These are phyloP conservation scores for Hortiboletus flavorubellus DNA, from an alignment of 768 basidiomycete genomes.

Conservation along the genomic window DNA sequence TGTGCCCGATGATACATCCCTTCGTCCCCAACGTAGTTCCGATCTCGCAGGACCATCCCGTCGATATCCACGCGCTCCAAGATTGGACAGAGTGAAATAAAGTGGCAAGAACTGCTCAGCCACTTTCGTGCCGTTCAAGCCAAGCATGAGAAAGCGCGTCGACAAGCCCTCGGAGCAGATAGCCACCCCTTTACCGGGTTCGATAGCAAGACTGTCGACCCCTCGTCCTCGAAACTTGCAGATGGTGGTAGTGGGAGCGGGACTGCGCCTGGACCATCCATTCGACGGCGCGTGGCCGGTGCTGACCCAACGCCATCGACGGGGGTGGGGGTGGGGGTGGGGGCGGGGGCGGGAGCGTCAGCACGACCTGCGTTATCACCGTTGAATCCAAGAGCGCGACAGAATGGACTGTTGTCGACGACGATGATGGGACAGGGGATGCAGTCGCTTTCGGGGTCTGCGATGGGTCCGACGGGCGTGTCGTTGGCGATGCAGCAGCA, in stretches of 20 bases:
- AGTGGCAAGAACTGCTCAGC: slow-evolving; percentile 90
- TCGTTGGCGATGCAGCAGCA: slow-evolving; percentile 33
- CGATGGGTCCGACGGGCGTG: slow-evolving; percentile 8
- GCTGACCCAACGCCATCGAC: slow-evolving; percentile 35
- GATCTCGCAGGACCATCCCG: slow-evolving; percentile 30
- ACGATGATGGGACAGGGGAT: slow-evolving; percentile 37
- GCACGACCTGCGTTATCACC: slow-evolving; percentile 57
- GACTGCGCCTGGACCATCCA: slow-evolving; percentile 37
- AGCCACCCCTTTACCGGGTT: slow-evolving; percentile 44
- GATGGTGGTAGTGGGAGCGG: not conserved
- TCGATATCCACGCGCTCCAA: slow-evolving; percentile 66
- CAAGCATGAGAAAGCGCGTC: slow-evolving; percentile 88
- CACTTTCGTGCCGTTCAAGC: slow-evolving; percentile 91
- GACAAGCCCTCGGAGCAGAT: slow-evolving; percentile 71
- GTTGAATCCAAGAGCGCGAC: slow-evolving; percentile 66
- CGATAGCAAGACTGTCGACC: slow-evolving; percentile 34
- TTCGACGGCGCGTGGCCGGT: slow-evolving; percentile 64
- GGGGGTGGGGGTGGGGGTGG: slow-evolving; percentile 1
- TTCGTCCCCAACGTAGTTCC: slow-evolving; percentile 9
- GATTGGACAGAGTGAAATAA: slow-evolving; percentile 82
- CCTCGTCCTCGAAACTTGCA: slow-evolving; percentile 7
- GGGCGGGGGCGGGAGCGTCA: not conserved
- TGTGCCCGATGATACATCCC: not conserved
- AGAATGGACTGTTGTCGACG: slow-evolving; percentile 40
- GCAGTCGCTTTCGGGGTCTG: slow-evolving; percentile 26